Base-by-base conservation (phyloP, 345 rosid genomes). In the Bretschneidera sinensis region DNA sequence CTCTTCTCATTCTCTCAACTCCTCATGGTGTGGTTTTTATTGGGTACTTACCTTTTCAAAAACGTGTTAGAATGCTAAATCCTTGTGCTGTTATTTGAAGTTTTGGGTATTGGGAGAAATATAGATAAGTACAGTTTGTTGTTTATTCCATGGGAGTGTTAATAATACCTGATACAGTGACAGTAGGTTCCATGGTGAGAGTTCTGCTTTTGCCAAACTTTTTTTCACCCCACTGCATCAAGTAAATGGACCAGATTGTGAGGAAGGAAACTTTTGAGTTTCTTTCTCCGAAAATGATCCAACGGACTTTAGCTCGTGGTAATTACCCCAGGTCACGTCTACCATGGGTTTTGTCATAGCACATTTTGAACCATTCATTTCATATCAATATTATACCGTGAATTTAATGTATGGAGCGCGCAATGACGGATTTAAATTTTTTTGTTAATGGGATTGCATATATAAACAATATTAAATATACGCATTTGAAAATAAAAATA, bases 11-110 rank as follows among this genome's bases (percentile, higher is more conserved):
- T 95, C 57, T 74, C 87, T 11, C 13, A 85, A 11, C 81, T 95
- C 49, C 86, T 91, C 9, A 3, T 88, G 0, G 78, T 71, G 16
- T 95, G 99, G 96, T 95, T 75, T 71, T 48, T 88, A 47, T 48
- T 81, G 69, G 83, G 82, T 64, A 81, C 82, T 34, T 95, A 91
- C 60, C 91, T 84, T 61, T 18, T 77, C 66, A 82, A 79, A 65
- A 43, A 66, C 70, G 55, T 95, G 21, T 49, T 83, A 51, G 92
- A 85, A n/a, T 65, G 74, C 65, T 86, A 86, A 71, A 34, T 51
- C 59, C n/a, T n/a, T 28, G 33, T 28, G 3, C 33, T 28, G 33
- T 8, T 8, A 28, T 28, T 2, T 28, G 33, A 28, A 28, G 33
- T 28, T 28, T 28, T 28, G 33, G 33, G 33, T 28, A n/a, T n/a